A percentile compares a stretch with the other conserved stretches of the same genome.
Evolutionary conservation across 345 rosid genomes (phyloP).

Genomic region (Arabis alpina): DNA sequence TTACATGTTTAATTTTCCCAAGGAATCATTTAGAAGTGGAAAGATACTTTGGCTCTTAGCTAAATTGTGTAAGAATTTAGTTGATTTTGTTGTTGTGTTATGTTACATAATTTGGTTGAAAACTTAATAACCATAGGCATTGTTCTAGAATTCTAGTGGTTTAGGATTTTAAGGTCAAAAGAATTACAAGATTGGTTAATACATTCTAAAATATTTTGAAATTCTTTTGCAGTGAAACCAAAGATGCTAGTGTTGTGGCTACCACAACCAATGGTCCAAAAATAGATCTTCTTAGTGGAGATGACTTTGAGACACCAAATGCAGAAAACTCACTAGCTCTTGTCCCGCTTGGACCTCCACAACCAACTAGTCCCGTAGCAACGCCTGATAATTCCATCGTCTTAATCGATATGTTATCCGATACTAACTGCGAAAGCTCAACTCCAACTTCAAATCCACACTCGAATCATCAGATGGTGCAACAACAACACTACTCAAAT

Average conservation of each 20-base stretch:
- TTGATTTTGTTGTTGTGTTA: not conserved
- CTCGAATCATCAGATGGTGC: conserved; percentile 22
- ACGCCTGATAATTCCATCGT: conserved; percentile 84
- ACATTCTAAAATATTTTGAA: not conserved
- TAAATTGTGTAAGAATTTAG: not conserved
- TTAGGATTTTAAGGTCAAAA: not conserved
- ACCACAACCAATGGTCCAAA: conserved; percentile 69
- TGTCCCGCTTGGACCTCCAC: conserved; percentile 78
- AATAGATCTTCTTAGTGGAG: conserved; percentile 91
- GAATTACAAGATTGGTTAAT: not conserved
- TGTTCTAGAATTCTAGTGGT: not conserved
- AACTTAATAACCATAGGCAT: not conserved
- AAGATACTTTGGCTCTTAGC: conserved; percentile 12
- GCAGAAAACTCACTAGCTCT: conserved; percentile 55
- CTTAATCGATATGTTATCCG: conserved; percentile 86
- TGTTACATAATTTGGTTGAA: not conserved
- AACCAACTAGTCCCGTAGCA: conserved; percentile 51
- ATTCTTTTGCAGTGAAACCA: conserved; percentile 33
- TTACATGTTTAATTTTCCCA: not conserved
- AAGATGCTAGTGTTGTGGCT: conserved; percentile 57
- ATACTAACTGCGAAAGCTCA: conserved; percentile 46
- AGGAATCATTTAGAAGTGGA: not conserved
- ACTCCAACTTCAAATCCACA: conserved; percentile 38
- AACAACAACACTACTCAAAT: conserved; percentile 49
- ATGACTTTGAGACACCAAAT: conserved; percentile 38